These are phyloP conservation scores for Nitzschia sp. DNA, from an alignment of 108 stramenopile genomes.

Conservation along the genomic window DNA sequence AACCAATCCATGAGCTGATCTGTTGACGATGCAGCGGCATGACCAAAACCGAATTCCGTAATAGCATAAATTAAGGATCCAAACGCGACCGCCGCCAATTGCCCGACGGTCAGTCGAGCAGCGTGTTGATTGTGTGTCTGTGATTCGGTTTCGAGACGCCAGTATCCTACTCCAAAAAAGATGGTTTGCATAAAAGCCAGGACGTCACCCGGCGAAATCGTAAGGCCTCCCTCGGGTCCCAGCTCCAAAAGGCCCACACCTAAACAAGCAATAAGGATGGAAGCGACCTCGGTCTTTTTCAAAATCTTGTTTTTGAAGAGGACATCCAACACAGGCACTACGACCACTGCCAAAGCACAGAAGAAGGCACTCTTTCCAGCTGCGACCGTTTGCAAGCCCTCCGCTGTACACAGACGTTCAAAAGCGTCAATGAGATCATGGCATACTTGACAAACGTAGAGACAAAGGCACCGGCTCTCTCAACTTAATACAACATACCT, in stretches of 20 bases:
- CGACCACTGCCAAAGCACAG: constrained; percentile 69
- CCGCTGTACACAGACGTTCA: constrained; percentile 33
- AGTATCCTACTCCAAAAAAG: constrained; percentile 75
- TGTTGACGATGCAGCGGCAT: not conserved
- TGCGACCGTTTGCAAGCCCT: constrained; percentile 66
- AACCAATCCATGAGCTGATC: constrained; percentile 25
- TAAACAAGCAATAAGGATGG: constrained; percentile 46
- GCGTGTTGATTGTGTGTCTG: constrained; percentile 40
- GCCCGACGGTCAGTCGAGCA: constrained; percentile 53
- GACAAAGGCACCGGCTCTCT: too few species aligned
- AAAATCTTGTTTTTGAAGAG: constrained; percentile 37
- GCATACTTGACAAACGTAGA: too few species aligned
- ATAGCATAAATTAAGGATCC: constrained; percentile 21
- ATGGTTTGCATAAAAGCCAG: constrained; percentile 59
- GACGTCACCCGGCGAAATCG: constrained; percentile 44
- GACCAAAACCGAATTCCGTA: constrained; percentile 8
- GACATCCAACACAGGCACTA: constrained; percentile 65
- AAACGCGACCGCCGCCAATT: constrained; percentile 50
- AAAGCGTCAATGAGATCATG: too few species aligned
- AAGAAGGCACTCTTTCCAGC: constrained; percentile 83
- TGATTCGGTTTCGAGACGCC: constrained; percentile 49
- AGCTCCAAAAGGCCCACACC: constrained; percentile 70
- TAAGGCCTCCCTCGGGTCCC: constrained; percentile 15
- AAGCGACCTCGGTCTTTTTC: not conserved
- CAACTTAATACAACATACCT: constrained; percentile 9